Base-by-base conservation (phyloP, 495 filamentous ascomycete species). In the Pyrenula aspistea region DNA sequence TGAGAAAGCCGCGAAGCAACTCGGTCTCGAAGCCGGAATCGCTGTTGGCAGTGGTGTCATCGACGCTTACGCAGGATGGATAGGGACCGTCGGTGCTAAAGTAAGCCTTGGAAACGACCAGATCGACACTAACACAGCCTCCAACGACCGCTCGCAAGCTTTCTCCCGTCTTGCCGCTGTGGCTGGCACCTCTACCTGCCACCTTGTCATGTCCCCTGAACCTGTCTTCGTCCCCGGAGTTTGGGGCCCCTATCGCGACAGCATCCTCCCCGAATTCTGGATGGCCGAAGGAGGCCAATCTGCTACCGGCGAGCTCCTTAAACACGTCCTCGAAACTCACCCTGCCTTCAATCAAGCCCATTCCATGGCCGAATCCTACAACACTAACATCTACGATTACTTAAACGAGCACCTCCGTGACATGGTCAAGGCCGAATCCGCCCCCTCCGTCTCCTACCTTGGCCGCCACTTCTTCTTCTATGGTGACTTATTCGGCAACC, bases 51-150 rank as follows among this genome's bases (percentile, higher is more conserved):
- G 87, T 61, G 91, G 92, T 66, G 93, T 98, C 42, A 98, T 98
- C 60, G 93, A 98, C 71, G 92, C 93, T 2, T 98, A 98, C 68
- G 93, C 93, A 19, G 93, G 93, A 22, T 98, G 93, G 93, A 89
- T 98, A 57, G 93, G 93, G 42, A 96, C 92, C 2, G 93, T 98
- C n/a, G 92, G 93, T 54, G 90, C 93, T 12, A 96, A 96, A 68
- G 88, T 95, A 58, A 72, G 86, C 49, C 74, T 95, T 10, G 73
- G 71, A 48, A 68, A 74, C 24, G 76, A 81, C n/a, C 74, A 83
- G 21, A 69, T 91, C 10, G 81, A 79, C 62, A 68, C 74, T 11
- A 76, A 75, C 47, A 73, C 73, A 2, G 71, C 85, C 1, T 80
- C 84, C 56, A 92, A 91, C 69, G 88, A 94, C 66, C 81, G 87